Conservation (phyloP, 768 basidiomycete genomes). For the Wakefieldia striispora region DNA sequence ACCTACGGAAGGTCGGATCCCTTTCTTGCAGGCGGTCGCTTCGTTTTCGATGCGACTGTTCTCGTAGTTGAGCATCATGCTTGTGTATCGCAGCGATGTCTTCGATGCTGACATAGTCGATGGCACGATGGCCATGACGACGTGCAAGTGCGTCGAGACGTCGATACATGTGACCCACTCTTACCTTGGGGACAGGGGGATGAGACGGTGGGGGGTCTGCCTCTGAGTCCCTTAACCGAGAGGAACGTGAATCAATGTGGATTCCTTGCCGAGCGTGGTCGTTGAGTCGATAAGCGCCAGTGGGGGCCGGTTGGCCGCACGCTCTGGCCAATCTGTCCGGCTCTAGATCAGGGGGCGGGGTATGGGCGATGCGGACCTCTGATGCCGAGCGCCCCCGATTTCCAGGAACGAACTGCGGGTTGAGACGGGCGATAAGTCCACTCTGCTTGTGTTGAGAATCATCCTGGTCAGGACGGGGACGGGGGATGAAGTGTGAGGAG, state of each 20-base stretch:
- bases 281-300: constrained; percentile 6
- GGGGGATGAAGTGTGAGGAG: constrained; percentile 12
- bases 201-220: background rate
- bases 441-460: constrained; percentile 9
- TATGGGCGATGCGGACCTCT: constrained; percentile 17
- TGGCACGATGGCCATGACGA: constrained; percentile 18
- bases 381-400: constrained; percentile 22
- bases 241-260: background rate
- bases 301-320: constrained; percentile 21
- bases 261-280: constrained; percentile 1
- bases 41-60: constrained; percentile 21
- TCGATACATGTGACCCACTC: constrained; percentile 23
- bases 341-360: constrained; percentile 29
- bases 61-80: constrained; percentile 21
- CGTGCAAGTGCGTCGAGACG: constrained; percentile 25
- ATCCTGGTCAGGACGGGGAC: constrained; percentile 12
- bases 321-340: constrained; percentile 29
- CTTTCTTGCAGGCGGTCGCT: constrained; percentile 17
- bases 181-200: constrained; percentile 18
- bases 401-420: constrained; percentile 8
- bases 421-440: constrained; percentile 14
- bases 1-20: constrained; percentile 28
- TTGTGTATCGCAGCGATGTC: constrained; percentile 19
- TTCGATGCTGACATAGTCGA: constrained; percentile 28
- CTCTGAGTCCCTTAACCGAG: background rate